phyloP scores from a whole-genome alignment of 805 yeast genomes.

The Schizosaccharomyces cryophilus region DNA sequence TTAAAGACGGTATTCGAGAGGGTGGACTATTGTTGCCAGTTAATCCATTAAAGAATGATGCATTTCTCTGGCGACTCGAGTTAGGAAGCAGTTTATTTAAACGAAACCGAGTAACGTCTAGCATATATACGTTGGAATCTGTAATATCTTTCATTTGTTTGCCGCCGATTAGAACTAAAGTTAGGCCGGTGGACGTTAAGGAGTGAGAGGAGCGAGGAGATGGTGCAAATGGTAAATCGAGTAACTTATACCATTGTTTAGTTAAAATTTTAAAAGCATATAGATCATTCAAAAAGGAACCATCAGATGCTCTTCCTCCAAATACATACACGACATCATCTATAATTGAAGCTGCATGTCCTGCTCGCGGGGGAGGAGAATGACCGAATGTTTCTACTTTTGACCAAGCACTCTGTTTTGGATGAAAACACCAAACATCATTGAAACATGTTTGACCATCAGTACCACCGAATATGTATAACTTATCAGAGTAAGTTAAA shows the following conservation, averaged over 20 bases:
- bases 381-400: conserved; percentile 41
- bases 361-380: conserved; percentile 72
- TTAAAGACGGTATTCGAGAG: no score
- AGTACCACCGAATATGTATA: conserved; percentile 84
- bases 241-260: not conserved
- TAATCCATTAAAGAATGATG: not conserved
- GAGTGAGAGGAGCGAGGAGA: not conserved
- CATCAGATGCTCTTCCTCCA: conserved; percentile 70
- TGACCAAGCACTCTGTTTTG: conserved; percentile 42
- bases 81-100: not conserved
- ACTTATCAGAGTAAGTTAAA: conserved; percentile 49
- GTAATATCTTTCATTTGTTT: not conserved
- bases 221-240: not conserved
- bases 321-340: conserved; percentile 57
- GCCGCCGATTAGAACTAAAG: not conserved
- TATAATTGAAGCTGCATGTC: conserved; percentile 65
- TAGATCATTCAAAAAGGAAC: conserved; percentile 39
- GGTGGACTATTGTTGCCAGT: not conserved
- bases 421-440: conserved; percentile 64
- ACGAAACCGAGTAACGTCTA: not conserved
- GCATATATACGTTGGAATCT: not conserved
- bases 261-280: conserved; percentile 41
- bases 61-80: not conserved
- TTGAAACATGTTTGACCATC: conserved; percentile 45
- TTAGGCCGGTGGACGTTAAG: not conserved